These are phyloP conservation scores for Gloeophyllum trabeum DNA, from an alignment of 768 basidiomycete species.

Conservation along the genomic window DNA sequence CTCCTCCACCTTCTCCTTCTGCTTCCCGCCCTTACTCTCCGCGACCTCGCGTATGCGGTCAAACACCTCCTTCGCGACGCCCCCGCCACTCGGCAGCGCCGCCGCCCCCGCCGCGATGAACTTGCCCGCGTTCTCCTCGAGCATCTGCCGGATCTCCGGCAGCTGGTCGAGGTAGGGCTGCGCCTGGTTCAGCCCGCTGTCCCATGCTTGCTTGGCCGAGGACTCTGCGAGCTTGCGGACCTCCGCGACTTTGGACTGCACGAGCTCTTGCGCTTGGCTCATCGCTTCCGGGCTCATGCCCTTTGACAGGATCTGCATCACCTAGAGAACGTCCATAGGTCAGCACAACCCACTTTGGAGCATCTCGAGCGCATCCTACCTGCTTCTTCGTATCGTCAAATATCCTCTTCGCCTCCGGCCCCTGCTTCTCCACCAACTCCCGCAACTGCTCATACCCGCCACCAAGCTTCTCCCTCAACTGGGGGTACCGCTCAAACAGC, in stretches of 20 bases:
- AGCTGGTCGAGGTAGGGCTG: conserved; percentile 16
- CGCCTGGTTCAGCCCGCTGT: conserved; percentile 13
- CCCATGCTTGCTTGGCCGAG: conserved; percentile 16
- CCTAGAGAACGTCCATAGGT: conserved; percentile 4
- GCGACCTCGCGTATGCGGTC: conserved; percentile 14
- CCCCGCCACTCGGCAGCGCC: conserved; percentile 1
- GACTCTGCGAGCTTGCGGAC: conserved; percentile 13
- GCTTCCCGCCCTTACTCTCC: conserved; percentile 10
- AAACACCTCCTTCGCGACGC: conserved; percentile 13
- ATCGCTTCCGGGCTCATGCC: conserved; percentile 16
- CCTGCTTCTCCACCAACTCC: conserved; percentile 14
- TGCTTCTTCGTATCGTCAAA: conserved; percentile 14
- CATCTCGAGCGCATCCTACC: conserved; percentile 3
- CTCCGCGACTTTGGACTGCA: conserved; percentile 16
- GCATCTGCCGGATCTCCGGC: conserved; percentile 15
- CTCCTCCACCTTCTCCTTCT: conserved; percentile 18
- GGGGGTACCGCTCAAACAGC: conserved; percentile 18
- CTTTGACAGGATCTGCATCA: conserved; percentile 16
- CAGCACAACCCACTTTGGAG: not conserved
- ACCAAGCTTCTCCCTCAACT: conserved; percentile 18
- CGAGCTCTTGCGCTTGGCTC: conserved; percentile 11
- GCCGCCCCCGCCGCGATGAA: conserved; percentile 12
- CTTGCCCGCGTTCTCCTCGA: conserved; percentile 15
- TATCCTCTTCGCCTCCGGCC: conserved; percentile 20
- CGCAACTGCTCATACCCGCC: conserved; percentile 17